Evolutionary conservation across 1,284 basidiomycete species (phyloP).

Genomic region (Ceratobasidium theobromae): DNA sequence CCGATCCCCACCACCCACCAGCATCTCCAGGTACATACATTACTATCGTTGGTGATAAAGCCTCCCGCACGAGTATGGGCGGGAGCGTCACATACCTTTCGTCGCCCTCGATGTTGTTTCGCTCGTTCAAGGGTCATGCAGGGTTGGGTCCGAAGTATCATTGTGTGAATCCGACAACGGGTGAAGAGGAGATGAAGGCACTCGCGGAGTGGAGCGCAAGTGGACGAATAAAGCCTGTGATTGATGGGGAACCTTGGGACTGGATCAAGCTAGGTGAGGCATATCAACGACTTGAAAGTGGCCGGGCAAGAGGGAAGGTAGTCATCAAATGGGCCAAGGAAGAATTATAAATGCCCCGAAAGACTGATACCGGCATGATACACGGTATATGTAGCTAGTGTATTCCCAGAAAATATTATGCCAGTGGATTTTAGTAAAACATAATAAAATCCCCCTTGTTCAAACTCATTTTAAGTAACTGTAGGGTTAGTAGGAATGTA

Average conservation of each 20-base stretch:
- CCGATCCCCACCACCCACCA: neutral
- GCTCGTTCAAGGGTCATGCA: neutral
- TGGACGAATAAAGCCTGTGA: neutral
- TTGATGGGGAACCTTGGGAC: neutral
- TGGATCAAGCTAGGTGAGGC: neutral
- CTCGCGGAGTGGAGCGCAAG: neutral
- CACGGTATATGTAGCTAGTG: no score
- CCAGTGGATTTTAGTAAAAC: no score
- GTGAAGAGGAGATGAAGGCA: neutral
- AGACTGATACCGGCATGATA: neutral
- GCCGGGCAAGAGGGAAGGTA: slow-evolving; percentile 4
- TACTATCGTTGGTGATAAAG: slow-evolving; percentile 8
- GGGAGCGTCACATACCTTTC: neutral
- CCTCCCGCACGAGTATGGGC: neutral
- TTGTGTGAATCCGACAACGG: neutral
- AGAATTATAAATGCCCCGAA: neutral
- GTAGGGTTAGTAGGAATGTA: slow-evolving; percentile 68
- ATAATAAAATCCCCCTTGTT: no score
- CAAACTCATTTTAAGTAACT: neutral
- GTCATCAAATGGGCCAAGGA: slow-evolving; percentile 1
- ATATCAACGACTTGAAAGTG: neutral
- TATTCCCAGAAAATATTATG: no score
- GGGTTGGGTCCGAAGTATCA: neutral
- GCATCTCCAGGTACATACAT: neutral
- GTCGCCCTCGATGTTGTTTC: neutral